Evolutionary conservation across 108 stramenopile genomes (phyloP), one percentile per base, ranked within the genome.

Genomic region (Pseudonitzschia delicatissima): DNA sequence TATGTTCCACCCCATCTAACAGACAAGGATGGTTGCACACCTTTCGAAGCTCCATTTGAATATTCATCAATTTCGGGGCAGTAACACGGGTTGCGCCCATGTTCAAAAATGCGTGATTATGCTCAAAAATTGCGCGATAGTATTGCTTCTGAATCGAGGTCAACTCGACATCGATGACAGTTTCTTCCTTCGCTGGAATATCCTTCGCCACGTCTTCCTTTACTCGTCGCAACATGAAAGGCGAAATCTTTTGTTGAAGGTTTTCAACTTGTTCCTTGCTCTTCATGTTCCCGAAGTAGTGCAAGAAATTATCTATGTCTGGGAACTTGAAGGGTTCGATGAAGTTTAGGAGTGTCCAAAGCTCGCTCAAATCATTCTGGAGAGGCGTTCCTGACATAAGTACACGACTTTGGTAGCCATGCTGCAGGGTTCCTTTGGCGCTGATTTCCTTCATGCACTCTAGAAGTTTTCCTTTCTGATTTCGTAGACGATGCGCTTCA

Each of bases 1-100:
- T 77, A 20, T 95, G 86, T 62, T 98, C 97, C 9, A 98, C 92
- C 12, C 98, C 98, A 20, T 87, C 88, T 27, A 99, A 78, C 23
- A 99, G 76, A 78, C 86, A 98, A 23, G 99, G 99, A 77, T 99
- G 99, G 80, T 99, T 99, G 87, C 98, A 99, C 71, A 77, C 80
- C 80, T 99, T 99, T 45, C 99, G 86, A 34, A 99, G 82, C 68
- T 99, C 97, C 97, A 98, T 99, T 63, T 98, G 97, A 48, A 99
- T 96, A 75, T 99, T 99, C 95, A 96, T 96, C 45, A 99, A 82
- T 66, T 93, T 95, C 25, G 95, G 97, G 25, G 91, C 86, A 48
- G 49, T 84, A 15, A 69, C 51, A 50, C 84, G 72, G 2, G 71
- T 61, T 13, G 77, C 62, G 49, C 92, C 93, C 85, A 95, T 92